Evolutionary conservation across 2,329 filamentous ascomycete species (phyloP), one percentile per base, ranked within the genome.

Genomic region (Graphilbum ipis-grandicollis): DNA sequence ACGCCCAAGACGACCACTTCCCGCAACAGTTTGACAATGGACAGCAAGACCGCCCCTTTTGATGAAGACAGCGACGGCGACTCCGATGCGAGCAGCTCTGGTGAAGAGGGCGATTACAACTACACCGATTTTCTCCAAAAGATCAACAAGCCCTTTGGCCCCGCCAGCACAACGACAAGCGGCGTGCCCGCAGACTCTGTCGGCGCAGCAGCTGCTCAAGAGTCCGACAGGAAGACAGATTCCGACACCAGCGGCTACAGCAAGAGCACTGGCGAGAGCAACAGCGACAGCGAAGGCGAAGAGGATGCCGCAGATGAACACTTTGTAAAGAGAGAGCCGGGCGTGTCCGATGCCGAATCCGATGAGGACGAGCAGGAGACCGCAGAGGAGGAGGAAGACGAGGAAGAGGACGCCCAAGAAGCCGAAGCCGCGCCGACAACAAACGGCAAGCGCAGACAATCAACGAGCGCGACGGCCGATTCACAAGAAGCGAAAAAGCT

Each of bases 81-180:
- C 8, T 54, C 49, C 39, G 52, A 53, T 23, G 53, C 51, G 15
- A 37, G 35, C 35, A 28, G 23, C 19, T 43, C 43, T 12, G 41
- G 39, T 30, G 35, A 22, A 33, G 44, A 42, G 5, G 35, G 33
- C 12, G 36, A 34, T 19, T 31, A 30, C 29, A 39, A 33, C 2
- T 37, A 35, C 25, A 37, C 35, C 19, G 33, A 35, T 2, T 45
- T 46, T 19, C 18, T 46, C 15, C 26, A 36, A 14, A 46, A 43
- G 9, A 31, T 31, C 29, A 31, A 18, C 4, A 9, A 13, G n/a
- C n/a, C 29, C n/a, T n/a, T n/a, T n/a, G n/a, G n/a, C n/a, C n/a
- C n/a, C n/a, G n/a, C n/a, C n/a, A n/a, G n/a, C n/a, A n/a, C n/a
- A n/a, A n/a, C n/a, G n/a, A n/a, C n/a, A n/a, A n/a, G n/a, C n/a